A percentile compares a stretch with the other conserved stretches of the same genome.
Evolutionary conservation across 805 yeast genomes (phyloP).

Genomic region (Soucietia sequanensis): DNA sequence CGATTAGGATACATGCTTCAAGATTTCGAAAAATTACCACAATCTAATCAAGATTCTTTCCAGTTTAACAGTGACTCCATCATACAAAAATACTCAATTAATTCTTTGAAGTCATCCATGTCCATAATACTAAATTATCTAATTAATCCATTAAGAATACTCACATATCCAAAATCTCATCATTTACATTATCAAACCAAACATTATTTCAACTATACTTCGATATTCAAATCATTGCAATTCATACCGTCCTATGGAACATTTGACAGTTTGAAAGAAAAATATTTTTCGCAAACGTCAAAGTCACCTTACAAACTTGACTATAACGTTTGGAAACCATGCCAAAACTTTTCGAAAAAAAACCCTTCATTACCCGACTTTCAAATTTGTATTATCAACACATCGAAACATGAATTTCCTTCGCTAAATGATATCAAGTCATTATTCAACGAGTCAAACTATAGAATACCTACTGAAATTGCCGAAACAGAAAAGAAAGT

Average conservation of each 20-base stretch:
- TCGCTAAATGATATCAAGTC: constrained; percentile 38
- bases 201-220: constrained; percentile 26
- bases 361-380: constrained; percentile 73
- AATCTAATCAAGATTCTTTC: background rate
- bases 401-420: constrained; percentile 46
- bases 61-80: background rate
- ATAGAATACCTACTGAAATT: constrained; percentile 4
- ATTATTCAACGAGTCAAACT: constrained; percentile 19
- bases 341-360: constrained; percentile 64
- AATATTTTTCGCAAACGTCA: constrained; percentile 2
- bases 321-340: constrained; percentile 85
- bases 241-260: constrained; percentile 16
- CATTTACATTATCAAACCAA: constrained; percentile 16
- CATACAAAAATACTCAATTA: background rate
- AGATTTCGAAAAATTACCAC: constrained; percentile 14
- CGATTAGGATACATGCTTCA: constrained; percentile 74
- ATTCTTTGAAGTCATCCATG: background rate
- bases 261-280: constrained; percentile 9
- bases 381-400: constrained; percentile 60
- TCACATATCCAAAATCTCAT: constrained; percentile 12
- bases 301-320: constrained; percentile 30
- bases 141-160: constrained; percentile 9
- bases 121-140: background rate
- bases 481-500: background rate
- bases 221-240: constrained; percentile 19